Conservation (phyloP, 768 basidiomycete genomes). For the Astraeus odoratus region DNA sequence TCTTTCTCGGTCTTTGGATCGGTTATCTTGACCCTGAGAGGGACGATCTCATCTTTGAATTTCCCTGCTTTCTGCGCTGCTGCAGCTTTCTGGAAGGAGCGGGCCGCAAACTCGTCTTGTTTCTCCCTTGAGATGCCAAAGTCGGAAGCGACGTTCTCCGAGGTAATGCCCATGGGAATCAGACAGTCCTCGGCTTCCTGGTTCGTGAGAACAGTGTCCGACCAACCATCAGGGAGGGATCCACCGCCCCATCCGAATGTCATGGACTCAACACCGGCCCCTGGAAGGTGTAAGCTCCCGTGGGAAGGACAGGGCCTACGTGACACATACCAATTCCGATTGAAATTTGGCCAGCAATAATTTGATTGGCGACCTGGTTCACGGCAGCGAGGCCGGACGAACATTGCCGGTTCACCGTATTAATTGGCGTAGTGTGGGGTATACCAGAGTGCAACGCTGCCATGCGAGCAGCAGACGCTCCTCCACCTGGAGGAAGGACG, state of each 20-base stretch:
- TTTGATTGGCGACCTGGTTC: conserved; percentile 76
- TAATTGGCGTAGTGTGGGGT: conserved; percentile 63
- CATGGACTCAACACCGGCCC: conserved; percentile 90
- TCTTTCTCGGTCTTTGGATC: conserved; percentile 72
- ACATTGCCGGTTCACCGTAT: conserved; percentile 88
- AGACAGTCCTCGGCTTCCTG: conserved; percentile 75
- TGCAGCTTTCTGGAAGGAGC: conserved; percentile 80
- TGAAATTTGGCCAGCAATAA: conserved; percentile 73
- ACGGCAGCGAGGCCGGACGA: conserved; percentile 81
- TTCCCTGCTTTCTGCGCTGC: conserved; percentile 73
- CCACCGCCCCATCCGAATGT: conserved; percentile 63
- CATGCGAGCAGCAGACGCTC: conserved; percentile 78
- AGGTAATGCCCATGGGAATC: conserved; percentile 88
- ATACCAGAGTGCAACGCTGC: conserved; percentile 83
- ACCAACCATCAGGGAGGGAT: conserved; percentile 50
- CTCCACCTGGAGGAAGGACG: conserved; percentile 82
- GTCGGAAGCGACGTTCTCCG: conserved; percentile 84
- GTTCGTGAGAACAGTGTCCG: conserved; percentile 57
- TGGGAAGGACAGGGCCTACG: conserved; percentile 1
- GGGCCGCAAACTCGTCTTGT: conserved; percentile 84
- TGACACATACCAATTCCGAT: conserved; percentile 71
- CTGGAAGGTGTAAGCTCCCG: conserved; percentile 27
- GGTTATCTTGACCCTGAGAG: conserved; percentile 60
- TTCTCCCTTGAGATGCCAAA: conserved; percentile 63
- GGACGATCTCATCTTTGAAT: conserved; percentile 80